Percentiles rank a stretch among this genome's conserved stretches.
These are phyloP conservation scores for Sporisorium exsertum DNA, from an alignment of 1,284 basidiomycete genomes.

Conservation along the genomic window DNA sequence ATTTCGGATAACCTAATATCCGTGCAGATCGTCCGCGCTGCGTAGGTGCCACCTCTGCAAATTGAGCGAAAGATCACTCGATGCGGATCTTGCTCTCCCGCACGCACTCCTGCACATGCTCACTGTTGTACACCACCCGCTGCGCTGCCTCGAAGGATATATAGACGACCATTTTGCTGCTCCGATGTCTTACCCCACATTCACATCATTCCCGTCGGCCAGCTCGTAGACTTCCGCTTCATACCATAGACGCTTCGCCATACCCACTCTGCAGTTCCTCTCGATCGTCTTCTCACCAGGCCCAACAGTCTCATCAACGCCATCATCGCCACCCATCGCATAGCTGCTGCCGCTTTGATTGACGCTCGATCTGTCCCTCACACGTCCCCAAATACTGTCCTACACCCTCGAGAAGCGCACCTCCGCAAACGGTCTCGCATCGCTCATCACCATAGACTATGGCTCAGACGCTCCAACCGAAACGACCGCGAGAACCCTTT, in stretches of 20 bases:
- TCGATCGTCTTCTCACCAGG: not conserved
- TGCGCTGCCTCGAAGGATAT: conserved; percentile 1
- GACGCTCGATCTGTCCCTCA: too few relatives aligned
- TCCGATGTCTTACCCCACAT: not conserved
- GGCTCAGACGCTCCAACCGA: not conserved
- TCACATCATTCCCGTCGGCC: not conserved
- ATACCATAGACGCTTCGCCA: not conserved
- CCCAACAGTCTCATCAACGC: too few relatives aligned
- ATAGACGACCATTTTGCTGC: not conserved
- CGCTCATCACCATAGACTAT: too few relatives aligned
- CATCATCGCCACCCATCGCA: too few relatives aligned
- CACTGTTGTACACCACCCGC: not conserved
- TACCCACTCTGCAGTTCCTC: not conserved
- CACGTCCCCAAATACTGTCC: too few relatives aligned
- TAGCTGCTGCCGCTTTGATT: not conserved
- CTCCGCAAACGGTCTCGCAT: too few relatives aligned
- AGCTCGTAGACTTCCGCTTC: too few relatives aligned
- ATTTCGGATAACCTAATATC: conserved; percentile 7
- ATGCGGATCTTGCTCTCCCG: not conserved
- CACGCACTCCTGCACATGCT: not conserved
- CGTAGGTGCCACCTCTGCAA: not conserved
- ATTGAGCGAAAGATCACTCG: not conserved
- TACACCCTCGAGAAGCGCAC: too few relatives aligned
- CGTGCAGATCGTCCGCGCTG: not conserved
- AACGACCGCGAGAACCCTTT: not conserved